Percentiles rank a stretch among this genome's conserved stretches.
Conservation (phyloP, 176 grass and related monocot species). For the Oryza glaberrima region DNA sequence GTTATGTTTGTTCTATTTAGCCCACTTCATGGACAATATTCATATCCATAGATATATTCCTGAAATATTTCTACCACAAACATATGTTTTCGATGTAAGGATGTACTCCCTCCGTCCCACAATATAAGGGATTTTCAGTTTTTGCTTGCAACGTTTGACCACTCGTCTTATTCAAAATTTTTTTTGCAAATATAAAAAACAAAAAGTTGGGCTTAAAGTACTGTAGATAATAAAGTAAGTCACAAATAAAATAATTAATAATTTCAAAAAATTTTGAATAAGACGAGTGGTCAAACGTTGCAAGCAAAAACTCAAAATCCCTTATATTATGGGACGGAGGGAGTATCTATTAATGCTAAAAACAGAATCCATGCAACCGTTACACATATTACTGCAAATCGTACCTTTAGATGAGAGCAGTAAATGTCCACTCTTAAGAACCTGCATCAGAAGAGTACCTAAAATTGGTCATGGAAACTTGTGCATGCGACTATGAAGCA, state of each 20-base stretch:
- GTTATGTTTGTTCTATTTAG: conserved; percentile 23
- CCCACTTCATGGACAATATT: conserved; percentile 37
- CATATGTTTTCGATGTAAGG: conserved; percentile 33
- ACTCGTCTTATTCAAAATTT: too few species aligned
- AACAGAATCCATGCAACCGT: conserved; percentile 21
- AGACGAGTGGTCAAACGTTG: too few species aligned
- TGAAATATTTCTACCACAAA: conserved; percentile 15
- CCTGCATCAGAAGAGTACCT: conserved; percentile 55
- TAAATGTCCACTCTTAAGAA: conserved; percentile 90
- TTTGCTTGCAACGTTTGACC: too few species aligned
- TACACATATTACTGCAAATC: conserved; percentile 10
- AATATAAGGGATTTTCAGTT: too few species aligned
- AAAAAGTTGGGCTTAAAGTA: too few species aligned
- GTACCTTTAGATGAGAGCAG: conserved; percentile 95
- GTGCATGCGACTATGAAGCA: neutral
- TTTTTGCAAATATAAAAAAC: too few species aligned
- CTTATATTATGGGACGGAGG: too few species aligned
- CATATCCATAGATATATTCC: conserved; percentile 23
- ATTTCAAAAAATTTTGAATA: too few species aligned
- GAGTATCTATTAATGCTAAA: conserved; percentile 32
- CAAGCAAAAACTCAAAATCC: too few species aligned
- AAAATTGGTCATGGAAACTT: neutral
- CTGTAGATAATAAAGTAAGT: too few species aligned
- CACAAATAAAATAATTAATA: too few species aligned
- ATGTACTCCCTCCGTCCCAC: neutral